Evolutionary conservation across 2,329 filamentous ascomycete species (phyloP).

Genomic region (Knoxdaviesia capensis): DNA sequence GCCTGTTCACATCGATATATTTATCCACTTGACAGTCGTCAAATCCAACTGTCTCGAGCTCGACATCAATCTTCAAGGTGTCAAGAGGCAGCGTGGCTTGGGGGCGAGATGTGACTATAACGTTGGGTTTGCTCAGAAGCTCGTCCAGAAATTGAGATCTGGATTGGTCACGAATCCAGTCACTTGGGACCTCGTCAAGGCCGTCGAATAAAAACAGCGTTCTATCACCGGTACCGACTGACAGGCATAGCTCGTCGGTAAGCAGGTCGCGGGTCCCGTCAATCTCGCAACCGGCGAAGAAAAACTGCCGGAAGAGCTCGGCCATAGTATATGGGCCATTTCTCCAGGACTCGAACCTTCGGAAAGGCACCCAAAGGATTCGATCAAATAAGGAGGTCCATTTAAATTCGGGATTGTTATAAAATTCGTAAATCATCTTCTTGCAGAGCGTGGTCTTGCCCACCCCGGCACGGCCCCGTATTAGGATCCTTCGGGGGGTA

Average conservation of each 20-base stretch:
- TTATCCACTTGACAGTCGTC: too few species aligned
- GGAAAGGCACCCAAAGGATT: conserved; percentile 10
- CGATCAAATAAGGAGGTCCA: conserved; percentile 11
- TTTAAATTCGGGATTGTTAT: conserved; percentile 2
- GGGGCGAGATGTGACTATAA: too few species aligned
- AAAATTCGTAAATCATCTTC: conserved; percentile 14
- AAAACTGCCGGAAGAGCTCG: background rate
- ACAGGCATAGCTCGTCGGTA: background rate
- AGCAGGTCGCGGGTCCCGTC: background rate
- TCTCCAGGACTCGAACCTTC: background rate
- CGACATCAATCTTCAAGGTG: too few species aligned
- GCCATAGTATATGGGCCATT: background rate
- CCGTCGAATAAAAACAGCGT: conserved; percentile 16
- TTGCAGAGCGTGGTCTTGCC: conserved; percentile 18
- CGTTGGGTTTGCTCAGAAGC: too few species aligned
- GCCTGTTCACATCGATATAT: too few species aligned
- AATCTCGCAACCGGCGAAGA: too few species aligned
- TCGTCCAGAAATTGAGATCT: too few species aligned
- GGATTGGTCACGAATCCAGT: too few species aligned
- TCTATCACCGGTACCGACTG: background rate
- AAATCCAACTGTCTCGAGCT: too few species aligned
- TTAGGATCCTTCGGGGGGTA: conserved; percentile 10
- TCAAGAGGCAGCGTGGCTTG: too few species aligned
- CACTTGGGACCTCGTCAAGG: too few species aligned
- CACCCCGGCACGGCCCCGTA: conserved; percentile 12